phyloP scores from a whole-genome alignment of 1,284 basidiomycete species.

The Puccinia sorghi region DNA sequence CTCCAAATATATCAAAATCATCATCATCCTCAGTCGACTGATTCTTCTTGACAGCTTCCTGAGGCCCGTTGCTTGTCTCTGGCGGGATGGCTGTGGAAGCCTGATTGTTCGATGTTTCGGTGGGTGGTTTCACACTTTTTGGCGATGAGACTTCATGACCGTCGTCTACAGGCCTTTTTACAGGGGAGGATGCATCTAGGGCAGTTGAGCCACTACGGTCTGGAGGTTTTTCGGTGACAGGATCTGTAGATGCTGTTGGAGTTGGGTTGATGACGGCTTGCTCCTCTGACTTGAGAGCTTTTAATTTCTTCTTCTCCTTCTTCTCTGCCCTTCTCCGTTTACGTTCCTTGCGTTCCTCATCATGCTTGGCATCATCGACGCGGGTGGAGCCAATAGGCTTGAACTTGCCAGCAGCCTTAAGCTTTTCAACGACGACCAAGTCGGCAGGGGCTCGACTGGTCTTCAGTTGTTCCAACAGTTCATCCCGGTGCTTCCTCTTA shows the following conservation, averaged over 20 bases:
- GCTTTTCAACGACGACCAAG: conserved; percentile 45
- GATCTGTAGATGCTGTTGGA: neutral
- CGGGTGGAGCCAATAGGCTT: conserved; percentile 43
- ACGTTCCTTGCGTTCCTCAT: conserved; percentile 41
- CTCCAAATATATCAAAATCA: conserved; percentile 47
- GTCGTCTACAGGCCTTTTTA: neutral
- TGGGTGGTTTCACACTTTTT: neutral
- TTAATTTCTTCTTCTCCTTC: conserved; percentile 42
- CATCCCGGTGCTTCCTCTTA: conserved; percentile 37
- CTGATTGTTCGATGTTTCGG: conserved; percentile 1
- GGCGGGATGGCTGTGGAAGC: neutral
- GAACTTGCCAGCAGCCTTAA: conserved; percentile 49
- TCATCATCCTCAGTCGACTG: conserved; percentile 40
- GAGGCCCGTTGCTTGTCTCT: neutral
- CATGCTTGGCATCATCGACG: conserved; percentile 12
- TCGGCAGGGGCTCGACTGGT: conserved; percentile 16
- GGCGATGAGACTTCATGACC: neutral
- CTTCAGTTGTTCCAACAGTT: conserved; percentile 41
- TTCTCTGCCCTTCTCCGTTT: conserved; percentile 45
- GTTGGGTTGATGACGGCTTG: neutral
- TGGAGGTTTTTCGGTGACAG: neutral
- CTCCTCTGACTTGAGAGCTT: conserved; percentile 35
- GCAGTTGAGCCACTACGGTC: neutral
- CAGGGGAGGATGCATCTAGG: neutral
- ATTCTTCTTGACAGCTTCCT: neutral